Evolutionary conservation across 148 eudicot genomes (phyloP).

Genomic region (Suaeda aralocaspica): DNA sequence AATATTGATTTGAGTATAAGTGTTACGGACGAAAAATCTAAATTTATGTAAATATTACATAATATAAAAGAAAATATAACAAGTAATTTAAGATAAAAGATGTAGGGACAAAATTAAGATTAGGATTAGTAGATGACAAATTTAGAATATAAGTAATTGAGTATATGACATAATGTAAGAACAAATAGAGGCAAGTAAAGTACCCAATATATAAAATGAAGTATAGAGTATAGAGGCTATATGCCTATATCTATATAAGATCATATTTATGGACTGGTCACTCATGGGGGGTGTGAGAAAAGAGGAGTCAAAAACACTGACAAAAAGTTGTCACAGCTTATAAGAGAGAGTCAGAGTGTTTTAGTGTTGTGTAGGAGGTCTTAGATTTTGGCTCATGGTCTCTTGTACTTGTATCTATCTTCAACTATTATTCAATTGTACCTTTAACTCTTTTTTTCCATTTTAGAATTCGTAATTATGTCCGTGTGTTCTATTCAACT

Average conservation of each 20-base stretch:
- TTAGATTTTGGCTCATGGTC: constrained; percentile 26
- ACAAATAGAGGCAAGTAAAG: neutral
- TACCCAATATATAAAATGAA: constrained; percentile 2
- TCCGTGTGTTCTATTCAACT: too few relatives aligned
- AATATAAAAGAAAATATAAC: too few relatives aligned
- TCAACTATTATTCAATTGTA: too few relatives aligned
- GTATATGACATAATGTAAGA: constrained; percentile 3
- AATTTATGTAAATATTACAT: too few relatives aligned
- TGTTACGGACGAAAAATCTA: too few relatives aligned
- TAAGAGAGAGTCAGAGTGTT: constrained; percentile 2
- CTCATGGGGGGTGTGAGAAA: constrained; percentile 36
- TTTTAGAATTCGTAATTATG: too few relatives aligned
- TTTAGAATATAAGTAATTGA: too few relatives aligned
- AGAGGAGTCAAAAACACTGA: constrained; percentile 64
- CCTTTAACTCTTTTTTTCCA: too few relatives aligned
- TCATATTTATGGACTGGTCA: constrained; percentile 27
- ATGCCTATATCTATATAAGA: constrained; percentile 13
- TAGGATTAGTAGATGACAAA: too few relatives aligned
- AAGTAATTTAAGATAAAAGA: too few relatives aligned
- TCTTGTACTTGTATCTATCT: constrained; percentile 3
- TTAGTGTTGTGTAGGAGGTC: neutral
- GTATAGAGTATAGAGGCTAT: neutral
- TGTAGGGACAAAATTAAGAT: too few relatives aligned
- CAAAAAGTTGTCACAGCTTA: constrained; percentile 30
- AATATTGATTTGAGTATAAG: too few relatives aligned